Evolutionary conservation across 164 flowering plant species (phyloP), one percentile per base, ranked within the genome.

Genomic region (Stephania japonica): DNA sequence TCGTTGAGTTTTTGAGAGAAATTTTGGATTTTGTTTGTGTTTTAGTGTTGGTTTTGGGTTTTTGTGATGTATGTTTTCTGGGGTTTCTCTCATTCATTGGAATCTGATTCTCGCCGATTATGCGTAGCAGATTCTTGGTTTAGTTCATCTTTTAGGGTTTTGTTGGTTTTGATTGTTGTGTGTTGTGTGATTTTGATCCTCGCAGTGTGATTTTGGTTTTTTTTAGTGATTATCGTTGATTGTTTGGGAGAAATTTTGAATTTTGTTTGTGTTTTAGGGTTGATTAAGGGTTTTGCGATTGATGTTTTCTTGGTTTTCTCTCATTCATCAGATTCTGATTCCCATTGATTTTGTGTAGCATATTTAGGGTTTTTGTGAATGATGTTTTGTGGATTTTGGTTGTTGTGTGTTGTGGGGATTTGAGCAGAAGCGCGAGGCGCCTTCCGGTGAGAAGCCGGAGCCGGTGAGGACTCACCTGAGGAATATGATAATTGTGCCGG

Each of bases 361-460:
- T 2, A 32, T 32, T 32, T 32, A 32, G 2, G 38, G 23, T 74
- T 67, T 68, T 47, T 6, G 42, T 3, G 42, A 16, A 50, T 47
- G 53, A 9, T 47, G 2, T 73, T 21, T 13, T 70, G 64, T 25
- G 62, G 23, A 4, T 32, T 32, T 32, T 32, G 38, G 4, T 32
- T 32, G 38, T 32, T 32, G 38, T 32, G 38, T 49, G 41, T 14
- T 56, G 62, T 4, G 19, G 19, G 19, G 3, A 42, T 73, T 13
- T 64, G 70, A 68, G 41, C 85, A 88, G 90, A 88, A 88, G 82
- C 81, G 83, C 43, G 91, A 86, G 76, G 91, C 89, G 6, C 88
- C 88, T 19, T 71, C 84, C 12, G 88, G 87, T 32, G 90, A 88
- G 83, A 88, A 87, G 81, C 89, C 90, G 21, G 87, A 87, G 74